Conservation (phyloP, 2,329 filamentous ascomycete species). For the Ascosphaera apis region DNA sequence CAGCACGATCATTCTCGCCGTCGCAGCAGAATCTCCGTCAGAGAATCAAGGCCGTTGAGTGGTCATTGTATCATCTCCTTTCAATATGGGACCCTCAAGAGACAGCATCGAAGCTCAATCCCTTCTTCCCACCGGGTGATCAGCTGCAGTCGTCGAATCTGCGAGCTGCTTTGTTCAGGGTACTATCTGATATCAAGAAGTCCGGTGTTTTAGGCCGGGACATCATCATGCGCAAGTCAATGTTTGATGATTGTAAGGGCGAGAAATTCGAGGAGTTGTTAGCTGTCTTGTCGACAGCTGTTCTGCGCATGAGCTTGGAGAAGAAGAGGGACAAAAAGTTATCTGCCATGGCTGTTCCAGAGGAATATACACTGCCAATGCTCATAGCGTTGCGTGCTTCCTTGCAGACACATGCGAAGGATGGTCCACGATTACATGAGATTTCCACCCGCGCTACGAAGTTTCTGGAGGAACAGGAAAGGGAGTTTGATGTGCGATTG, state of each 20-base stretch:
- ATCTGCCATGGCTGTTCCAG: constrained; percentile 33
- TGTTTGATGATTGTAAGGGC: constrained; percentile 90
- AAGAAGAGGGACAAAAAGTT: constrained; percentile 20
- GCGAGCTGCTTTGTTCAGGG: constrained; percentile 58
- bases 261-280: constrained; percentile 76
- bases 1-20: constrained; percentile 45
- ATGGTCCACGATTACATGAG: constrained; percentile 35
- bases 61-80: constrained; percentile 76
- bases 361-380: constrained; percentile 14
- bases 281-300: constrained; percentile 59
- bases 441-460: constrained; percentile 41
- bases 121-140: constrained; percentile 77
- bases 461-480: constrained; percentile 26
- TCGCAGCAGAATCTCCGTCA: constrained; percentile 54
- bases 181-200: constrained; percentile 70
- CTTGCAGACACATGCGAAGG: constrained; percentile 33
- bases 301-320: constrained; percentile 46
- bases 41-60: constrained; percentile 64
- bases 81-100: constrained; percentile 59
- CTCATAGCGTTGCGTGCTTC: constrained; percentile 31
- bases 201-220: constrained; percentile 62
- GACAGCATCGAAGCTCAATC: constrained; percentile 54
- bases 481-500: constrained; percentile 22
- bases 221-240: constrained; percentile 65
- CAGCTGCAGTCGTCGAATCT: constrained; percentile 80